A percentile compares a stretch with the other conserved stretches of the same genome.
These are phyloP conservation scores for Paramecium bursaria DNA, from an alignment of 73 alveolate species.

Conservation along the genomic window DNA sequence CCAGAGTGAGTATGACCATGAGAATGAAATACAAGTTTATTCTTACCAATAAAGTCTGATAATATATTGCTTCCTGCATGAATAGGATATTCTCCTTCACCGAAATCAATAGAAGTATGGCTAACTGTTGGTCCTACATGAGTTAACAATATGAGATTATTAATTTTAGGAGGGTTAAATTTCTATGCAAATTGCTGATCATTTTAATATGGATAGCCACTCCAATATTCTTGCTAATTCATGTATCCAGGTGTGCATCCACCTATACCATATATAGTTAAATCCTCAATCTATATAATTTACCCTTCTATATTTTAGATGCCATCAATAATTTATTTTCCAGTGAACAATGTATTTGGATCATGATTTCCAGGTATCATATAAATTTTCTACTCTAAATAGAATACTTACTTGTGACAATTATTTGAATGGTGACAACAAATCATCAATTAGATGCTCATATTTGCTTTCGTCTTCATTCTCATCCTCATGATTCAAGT, in stretches of 20 bases:
- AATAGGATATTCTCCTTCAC: conserved; percentile 9
- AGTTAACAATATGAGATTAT: conserved; percentile 9
- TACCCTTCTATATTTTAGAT: background rate
- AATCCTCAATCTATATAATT: background rate
- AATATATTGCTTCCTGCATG: conserved; percentile 23
- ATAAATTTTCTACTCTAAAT: background rate
- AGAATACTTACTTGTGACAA: no score
- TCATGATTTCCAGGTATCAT: conserved; percentile 60
- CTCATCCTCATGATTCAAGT: background rate
- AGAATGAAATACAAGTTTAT: background rate
- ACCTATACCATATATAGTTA: conserved; percentile 12
- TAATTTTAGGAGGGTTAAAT: background rate
- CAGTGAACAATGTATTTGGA: background rate
- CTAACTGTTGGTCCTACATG: conserved; percentile 24
- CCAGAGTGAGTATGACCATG: conserved; percentile 64
- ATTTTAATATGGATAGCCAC: conserved; percentile 47
- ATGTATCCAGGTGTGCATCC: conserved; percentile 42
- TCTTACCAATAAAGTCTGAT: background rate
- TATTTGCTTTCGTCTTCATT: background rate
- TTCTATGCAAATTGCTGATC: background rate
- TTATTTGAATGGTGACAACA: background rate
- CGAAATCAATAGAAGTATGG: conserved; percentile 10
- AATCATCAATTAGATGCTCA: background rate
- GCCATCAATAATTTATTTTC: background rate
- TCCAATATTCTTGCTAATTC: background rate